phyloP scores from a whole-genome alignment of 345 rosid species.

The Atalantia buxifolia region DNA sequence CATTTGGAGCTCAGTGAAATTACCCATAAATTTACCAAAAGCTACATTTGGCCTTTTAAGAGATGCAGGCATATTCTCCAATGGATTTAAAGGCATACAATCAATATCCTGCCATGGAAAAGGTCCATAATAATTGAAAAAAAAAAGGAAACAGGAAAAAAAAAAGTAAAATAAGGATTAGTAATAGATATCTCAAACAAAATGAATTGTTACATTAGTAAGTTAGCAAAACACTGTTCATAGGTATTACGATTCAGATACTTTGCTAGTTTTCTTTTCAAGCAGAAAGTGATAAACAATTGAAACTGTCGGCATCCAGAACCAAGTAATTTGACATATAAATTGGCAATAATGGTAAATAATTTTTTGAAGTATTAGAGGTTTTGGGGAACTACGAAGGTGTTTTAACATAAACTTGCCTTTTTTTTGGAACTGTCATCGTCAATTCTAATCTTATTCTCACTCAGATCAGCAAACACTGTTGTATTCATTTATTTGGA shows the following conservation, averaged over 20 bases:
- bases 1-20: constrained; percentile 48
- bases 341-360: neutral
- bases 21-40: constrained; percentile 41
- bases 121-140: constrained; percentile 4
- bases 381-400: neutral
- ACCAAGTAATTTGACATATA: neutral
- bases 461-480: neutral
- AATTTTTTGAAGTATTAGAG: neutral
- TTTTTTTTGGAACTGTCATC: neutral
- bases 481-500: neutral
- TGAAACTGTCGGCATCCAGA: neutral
- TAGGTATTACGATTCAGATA: neutral
- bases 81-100: constrained; percentile 74
- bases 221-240: neutral
- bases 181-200: neutral
- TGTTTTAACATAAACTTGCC: neutral
- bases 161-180: neutral
- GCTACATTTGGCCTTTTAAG: constrained; percentile 42
- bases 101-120: constrained; percentile 65
- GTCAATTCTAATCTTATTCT: neutral
- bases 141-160: neutral
- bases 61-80: constrained; percentile 76
- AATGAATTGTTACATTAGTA: neutral
- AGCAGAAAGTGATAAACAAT: neutral
- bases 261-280: neutral